phyloP scores from a whole-genome alignment of 108 stramenopile genomes.

The Cyclotella baltica region DNA sequence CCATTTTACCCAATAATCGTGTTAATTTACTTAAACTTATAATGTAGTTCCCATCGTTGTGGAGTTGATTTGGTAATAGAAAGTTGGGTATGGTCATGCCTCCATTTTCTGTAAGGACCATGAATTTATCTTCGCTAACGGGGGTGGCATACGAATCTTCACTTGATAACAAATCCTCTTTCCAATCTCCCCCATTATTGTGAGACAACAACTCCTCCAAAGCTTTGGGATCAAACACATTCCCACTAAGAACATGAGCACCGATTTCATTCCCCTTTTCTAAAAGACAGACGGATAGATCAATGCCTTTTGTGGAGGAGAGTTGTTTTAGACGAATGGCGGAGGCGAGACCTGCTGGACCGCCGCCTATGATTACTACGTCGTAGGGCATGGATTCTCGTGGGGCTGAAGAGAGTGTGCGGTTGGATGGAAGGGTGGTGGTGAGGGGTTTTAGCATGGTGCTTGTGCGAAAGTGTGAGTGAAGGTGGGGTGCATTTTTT shows the following conservation, averaged over 20 bases:
- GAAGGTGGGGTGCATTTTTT: not conserved
- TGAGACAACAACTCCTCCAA: conserved; percentile 95
- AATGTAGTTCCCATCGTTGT: conserved; percentile 99
- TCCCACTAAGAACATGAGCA: conserved; percentile 97
- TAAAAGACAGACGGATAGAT: conserved; percentile 96
- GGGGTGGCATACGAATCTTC: conserved; percentile 85
- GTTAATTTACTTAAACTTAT: conserved; percentile 90
- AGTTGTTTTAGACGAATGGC: conserved; percentile 97
- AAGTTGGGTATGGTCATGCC: conserved; percentile 75
- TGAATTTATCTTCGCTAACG: conserved; percentile 89
- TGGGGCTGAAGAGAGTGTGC: conserved; percentile 4
- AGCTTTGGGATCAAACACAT: conserved; percentile 98
- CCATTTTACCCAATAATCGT: conserved; percentile 94
- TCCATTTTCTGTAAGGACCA: conserved; percentile 76
- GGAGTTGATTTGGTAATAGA: conserved; percentile 84
- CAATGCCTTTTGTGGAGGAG: conserved; percentile 78
- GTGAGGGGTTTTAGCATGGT: not conserved
- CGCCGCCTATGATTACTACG: conserved; percentile 90
- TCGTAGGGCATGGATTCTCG: conserved; percentile 92
- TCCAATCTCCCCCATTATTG: conserved; percentile 77
- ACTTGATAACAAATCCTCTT: conserved; percentile 56
- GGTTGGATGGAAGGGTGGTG: not conserved
- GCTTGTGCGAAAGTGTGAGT: not conserved
- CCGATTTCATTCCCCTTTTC: conserved; percentile 99
- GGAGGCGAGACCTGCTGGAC: conserved; percentile 95